Conservation (phyloP, 2,329 filamentous ascomycete species). For the Diaporthe nobilis region DNA sequence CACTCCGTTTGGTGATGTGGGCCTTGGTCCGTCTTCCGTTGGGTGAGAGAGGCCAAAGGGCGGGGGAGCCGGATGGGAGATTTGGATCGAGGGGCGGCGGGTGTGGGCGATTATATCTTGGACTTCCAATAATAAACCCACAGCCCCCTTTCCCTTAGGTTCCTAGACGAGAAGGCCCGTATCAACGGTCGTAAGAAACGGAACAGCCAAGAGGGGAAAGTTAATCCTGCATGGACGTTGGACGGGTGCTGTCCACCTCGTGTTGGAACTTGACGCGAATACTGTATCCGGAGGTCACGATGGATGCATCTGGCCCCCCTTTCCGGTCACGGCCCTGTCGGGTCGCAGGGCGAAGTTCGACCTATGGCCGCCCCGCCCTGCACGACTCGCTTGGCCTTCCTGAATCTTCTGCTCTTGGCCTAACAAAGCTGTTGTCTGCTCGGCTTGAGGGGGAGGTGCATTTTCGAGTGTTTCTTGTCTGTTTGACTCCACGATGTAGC, state of each 20-base stretch:
- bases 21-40: background rate
- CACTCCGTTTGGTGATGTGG: slow-evolving; percentile 23
- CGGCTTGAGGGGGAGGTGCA: background rate
- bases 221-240: background rate
- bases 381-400: slow-evolving; percentile 27
- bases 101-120: slow-evolving; percentile 28
- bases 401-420: slow-evolving; percentile 23
- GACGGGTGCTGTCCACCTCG: slow-evolving; percentile 27
- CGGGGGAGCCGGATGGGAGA: slow-evolving; percentile 11
- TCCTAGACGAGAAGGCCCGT: background rate
- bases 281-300: slow-evolving; percentile 34
- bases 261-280: slow-evolving; percentile 31
- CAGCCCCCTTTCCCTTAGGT: slow-evolving; percentile 24
- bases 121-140: slow-evolving; percentile 28
- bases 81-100: slow-evolving; percentile 29
- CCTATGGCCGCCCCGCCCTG: slow-evolving; percentile 25
- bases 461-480: background rate
- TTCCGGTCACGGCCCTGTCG: slow-evolving; percentile 29
- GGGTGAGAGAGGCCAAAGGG: background rate
- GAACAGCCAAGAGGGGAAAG: slow-evolving; percentile 19
- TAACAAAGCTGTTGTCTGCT: slow-evolving; percentile 13
- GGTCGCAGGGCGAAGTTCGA: slow-evolving; percentile 29
- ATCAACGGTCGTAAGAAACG: slow-evolving; percentile 11
- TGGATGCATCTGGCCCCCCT: slow-evolving; percentile 30
- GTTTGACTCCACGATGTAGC: background rate